Conservation (phyloP, 1,139 yeast species). For the Taphrina deformans region DNA sequence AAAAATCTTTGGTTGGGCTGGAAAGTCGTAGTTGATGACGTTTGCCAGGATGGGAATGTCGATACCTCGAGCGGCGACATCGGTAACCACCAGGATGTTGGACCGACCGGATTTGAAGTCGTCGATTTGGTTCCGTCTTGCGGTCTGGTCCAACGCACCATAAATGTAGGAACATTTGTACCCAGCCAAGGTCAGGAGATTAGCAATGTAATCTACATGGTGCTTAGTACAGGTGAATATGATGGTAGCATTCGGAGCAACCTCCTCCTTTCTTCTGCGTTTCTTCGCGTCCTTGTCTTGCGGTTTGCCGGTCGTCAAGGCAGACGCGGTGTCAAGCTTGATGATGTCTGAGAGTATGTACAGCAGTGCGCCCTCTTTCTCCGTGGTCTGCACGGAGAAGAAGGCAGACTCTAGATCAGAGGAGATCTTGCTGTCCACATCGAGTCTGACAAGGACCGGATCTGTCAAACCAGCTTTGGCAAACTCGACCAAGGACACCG, state of each 20-base stretch:
- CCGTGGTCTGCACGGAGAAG: slow-evolving; percentile 74
- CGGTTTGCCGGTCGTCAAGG: slow-evolving; percentile 31
- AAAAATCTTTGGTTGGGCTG: slow-evolving; percentile 89
- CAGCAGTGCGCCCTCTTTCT: slow-evolving; percentile 84
- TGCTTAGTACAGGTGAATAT: slow-evolving; percentile 96
- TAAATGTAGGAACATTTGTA: slow-evolving; percentile 86
- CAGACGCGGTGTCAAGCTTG: slow-evolving; percentile 74
- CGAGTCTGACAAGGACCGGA: slow-evolving; percentile 88
- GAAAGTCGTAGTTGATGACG: slow-evolving; percentile 85
- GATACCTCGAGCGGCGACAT: slow-evolving; percentile 99
- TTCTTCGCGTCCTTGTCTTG: slow-evolving; percentile 47
- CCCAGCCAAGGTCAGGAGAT: slow-evolving; percentile 70
- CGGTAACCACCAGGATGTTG: slow-evolving; percentile 86
- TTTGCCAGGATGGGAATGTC: slow-evolving; percentile 96
- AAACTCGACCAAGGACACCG: slow-evolving; percentile 86
- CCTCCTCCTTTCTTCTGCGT: slow-evolving; percentile 75
- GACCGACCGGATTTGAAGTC: slow-evolving; percentile 84
- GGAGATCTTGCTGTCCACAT: slow-evolving; percentile 85
- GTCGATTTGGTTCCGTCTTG: slow-evolving; percentile 83
- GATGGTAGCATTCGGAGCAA: slow-evolving; percentile 82
- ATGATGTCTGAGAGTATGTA: slow-evolving; percentile 77
- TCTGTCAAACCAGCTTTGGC: slow-evolving; percentile 94
- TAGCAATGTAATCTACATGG: slow-evolving; percentile 87
- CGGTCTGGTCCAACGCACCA: slow-evolving; percentile 92
- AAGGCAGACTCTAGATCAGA: slow-evolving; percentile 90